Conservation (phyloP, 2,329 filamentous ascomycete species). For the Talaromyces sp. region DNA sequence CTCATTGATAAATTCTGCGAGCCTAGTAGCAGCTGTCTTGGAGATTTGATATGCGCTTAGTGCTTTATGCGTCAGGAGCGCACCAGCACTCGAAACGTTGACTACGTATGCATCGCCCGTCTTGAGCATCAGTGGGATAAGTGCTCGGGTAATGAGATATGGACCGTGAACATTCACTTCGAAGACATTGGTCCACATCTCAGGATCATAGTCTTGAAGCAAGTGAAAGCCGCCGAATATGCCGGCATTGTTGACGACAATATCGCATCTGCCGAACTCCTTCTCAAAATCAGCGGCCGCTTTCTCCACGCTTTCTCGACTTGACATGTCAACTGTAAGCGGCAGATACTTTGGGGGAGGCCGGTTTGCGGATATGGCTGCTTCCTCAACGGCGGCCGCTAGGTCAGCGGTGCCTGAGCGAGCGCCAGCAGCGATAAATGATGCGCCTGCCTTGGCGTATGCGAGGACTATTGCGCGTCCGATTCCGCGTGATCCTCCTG, state of each 20-base stretch:
- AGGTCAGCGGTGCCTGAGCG: slow-evolving; percentile 24
- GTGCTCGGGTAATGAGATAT: slow-evolving; percentile 44
- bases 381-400: slow-evolving; percentile 24
- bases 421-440: slow-evolving; percentile 35
- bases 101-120: slow-evolving; percentile 42
- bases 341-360: slow-evolving; percentile 30
- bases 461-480: slow-evolving; percentile 35
- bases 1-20: slow-evolving; percentile 45
- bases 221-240: slow-evolving; percentile 26
- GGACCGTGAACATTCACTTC: slow-evolving; percentile 51
- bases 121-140: slow-evolving; percentile 43
- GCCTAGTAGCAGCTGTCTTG: slow-evolving; percentile 45
- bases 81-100: slow-evolving; percentile 47
- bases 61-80: slow-evolving; percentile 32
- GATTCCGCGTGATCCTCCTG: slow-evolving; percentile 35
- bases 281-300: slow-evolving; percentile 29
- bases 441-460: slow-evolving; percentile 33
- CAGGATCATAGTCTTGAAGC: slow-evolving; percentile 35
- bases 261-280: slow-evolving; percentile 37
- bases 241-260: slow-evolving; percentile 50
- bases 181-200: slow-evolving; percentile 42
- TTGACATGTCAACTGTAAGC: slow-evolving; percentile 35
- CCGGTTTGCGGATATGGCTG: slow-evolving; percentile 24
- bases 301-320: slow-evolving; percentile 30
- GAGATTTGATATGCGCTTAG: slow-evolving; percentile 46